A percentile compares a stretch with the other conserved stretches of the same genome.
Conservation (phyloP, 768 basidiomycete genomes). For the Lentinula boryana region DNA sequence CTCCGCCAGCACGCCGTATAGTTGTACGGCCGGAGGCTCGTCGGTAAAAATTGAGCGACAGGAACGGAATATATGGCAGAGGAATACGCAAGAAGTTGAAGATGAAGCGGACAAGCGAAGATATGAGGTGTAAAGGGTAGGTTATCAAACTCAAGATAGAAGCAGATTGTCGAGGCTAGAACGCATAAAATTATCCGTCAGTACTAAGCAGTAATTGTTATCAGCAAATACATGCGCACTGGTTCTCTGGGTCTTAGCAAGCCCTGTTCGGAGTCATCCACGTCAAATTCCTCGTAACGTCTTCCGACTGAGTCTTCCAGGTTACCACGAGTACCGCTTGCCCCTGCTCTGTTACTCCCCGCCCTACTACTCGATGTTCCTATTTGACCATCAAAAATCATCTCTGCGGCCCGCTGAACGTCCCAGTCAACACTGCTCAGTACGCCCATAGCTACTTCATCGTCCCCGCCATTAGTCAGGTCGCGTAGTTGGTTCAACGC, state of each 20-base stretch:
- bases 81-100: conserved; percentile 65
- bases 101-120: conserved; percentile 57
- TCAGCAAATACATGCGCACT: neutral
- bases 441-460: conserved; percentile 54
- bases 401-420: conserved; percentile 59
- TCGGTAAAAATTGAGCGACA: conserved; percentile 38
- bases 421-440: conserved; percentile 65
- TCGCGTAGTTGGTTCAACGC: conserved; percentile 46
- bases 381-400: conserved; percentile 41
- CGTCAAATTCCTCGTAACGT: conserved; percentile 34
- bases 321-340: neutral
- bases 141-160: conserved; percentile 42
- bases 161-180: conserved; percentile 6
- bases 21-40: conserved; percentile 29
- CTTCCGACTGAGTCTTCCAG: neutral
- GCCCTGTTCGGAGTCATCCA: conserved; percentile 47
- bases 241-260: conserved; percentile 7
- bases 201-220: neutral
- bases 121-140: conserved; percentile 55
- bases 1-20: conserved; percentile 40
- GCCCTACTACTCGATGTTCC: conserved; percentile 7
- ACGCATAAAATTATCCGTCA: conserved; percentile 12
- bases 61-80: conserved; percentile 50
- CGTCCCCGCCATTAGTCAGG: conserved; percentile 54
- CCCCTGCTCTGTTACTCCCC: conserved; percentile 10